These are phyloP conservation scores for Epichloe scottii DNA, from an alignment of 2,329 filamentous ascomycete genomes.

Conservation along the genomic window DNA sequence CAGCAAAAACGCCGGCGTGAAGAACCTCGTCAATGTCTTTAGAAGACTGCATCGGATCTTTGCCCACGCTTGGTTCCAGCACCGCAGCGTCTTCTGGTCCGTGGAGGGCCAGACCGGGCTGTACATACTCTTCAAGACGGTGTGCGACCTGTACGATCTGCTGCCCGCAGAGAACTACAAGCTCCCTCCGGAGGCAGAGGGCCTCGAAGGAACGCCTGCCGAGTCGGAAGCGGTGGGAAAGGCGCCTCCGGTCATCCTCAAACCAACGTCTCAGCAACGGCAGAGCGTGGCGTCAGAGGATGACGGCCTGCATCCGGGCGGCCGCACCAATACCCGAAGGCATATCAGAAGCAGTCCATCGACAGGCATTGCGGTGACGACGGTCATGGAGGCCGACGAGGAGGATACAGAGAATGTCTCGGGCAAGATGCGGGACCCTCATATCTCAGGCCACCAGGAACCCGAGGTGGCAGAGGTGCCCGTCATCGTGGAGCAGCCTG, in stretches of 20 bases:
- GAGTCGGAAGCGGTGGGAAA: slow-evolving; percentile 30
- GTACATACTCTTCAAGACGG: slow-evolving; percentile 93
- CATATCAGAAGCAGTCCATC: slow-evolving; percentile 73
- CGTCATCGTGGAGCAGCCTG: slow-evolving; percentile 28
- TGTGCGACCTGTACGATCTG: slow-evolving; percentile 83
- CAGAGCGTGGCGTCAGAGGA: slow-evolving; percentile 26
- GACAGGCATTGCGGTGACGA: slow-evolving; percentile 64
- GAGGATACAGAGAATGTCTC: slow-evolving; percentile 45
- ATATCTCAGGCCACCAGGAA: slow-evolving; percentile 34
- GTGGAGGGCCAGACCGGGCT: slow-evolving; percentile 84
- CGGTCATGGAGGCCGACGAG: slow-evolving; percentile 72
- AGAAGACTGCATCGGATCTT: slow-evolving; percentile 91
- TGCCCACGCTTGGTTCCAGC: slow-evolving; percentile 97
- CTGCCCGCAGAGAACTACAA: slow-evolving; percentile 94
- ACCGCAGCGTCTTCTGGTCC: slow-evolving; percentile 88
- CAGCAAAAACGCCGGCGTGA: slow-evolving; percentile 52
- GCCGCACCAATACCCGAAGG: slow-evolving; percentile 62
- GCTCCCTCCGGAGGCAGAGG: slow-evolving; percentile 84
- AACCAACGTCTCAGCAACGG: slow-evolving; percentile 19
- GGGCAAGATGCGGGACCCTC: slow-evolving; percentile 33
- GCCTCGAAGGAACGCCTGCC: slow-evolving; percentile 43
- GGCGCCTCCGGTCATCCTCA: slow-evolving; percentile 23
- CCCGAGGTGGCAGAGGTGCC: slow-evolving; percentile 27
- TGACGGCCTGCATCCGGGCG: slow-evolving; percentile 38
- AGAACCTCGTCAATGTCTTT: slow-evolving; percentile 91